Conservation (phyloP, 1,139 yeast species). For the Candida labiduridarum region DNA sequence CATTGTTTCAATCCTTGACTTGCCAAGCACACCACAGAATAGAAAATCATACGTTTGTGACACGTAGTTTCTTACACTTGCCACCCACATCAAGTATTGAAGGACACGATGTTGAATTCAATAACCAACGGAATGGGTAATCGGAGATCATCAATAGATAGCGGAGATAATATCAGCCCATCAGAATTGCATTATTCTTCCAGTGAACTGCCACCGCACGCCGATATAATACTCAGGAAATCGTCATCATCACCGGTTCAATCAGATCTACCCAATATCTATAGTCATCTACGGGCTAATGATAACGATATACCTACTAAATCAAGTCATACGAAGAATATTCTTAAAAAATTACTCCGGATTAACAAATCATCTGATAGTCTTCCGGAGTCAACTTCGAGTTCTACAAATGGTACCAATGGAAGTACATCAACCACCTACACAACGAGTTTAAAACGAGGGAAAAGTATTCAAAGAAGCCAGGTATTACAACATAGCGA, state of each 20-base stretch:
- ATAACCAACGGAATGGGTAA: background rate
- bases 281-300: slow-evolving; percentile 26
- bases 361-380: slow-evolving; percentile 18
- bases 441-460: slow-evolving; percentile 4
- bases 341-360: slow-evolving; percentile 18
- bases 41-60: too few relatives aligned
- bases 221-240: slow-evolving; percentile 4
- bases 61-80: background rate
- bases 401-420: background rate
- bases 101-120: background rate
- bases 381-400: background rate
- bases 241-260: slow-evolving; percentile 25
- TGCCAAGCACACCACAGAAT: too few relatives aligned
- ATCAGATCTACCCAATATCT: slow-evolving; percentile 26
- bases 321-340: slow-evolving; percentile 9
- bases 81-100: background rate
- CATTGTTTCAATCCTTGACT: too few relatives aligned
- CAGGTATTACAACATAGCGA: slow-evolving; percentile 1
- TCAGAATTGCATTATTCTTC: slow-evolving; percentile 10
- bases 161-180: slow-evolving; percentile 9
- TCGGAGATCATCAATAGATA: slow-evolving; percentile 10
- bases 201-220: slow-evolving; percentile 4
- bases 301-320: slow-evolving; percentile 17
- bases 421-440: background rate
- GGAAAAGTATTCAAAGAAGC: slow-evolving; percentile 8